Conservation (phyloP, 1,284 basidiomycete genomes). For the Puccinia polysora region DNA sequence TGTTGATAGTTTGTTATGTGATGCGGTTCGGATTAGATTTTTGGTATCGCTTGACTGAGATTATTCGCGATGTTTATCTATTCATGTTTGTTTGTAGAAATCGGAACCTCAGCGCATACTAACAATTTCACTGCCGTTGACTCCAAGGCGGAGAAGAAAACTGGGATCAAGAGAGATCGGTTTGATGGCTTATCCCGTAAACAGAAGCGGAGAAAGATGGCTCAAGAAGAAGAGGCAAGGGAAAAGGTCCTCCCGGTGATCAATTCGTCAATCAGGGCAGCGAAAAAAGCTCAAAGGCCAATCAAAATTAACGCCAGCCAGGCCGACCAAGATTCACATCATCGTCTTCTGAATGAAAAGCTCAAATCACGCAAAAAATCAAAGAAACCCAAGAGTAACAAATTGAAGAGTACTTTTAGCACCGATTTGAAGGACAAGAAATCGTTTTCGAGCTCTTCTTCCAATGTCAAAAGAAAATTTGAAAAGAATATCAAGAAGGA, state of each 20-base stretch:
- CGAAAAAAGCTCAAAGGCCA: constrained; percentile 39
- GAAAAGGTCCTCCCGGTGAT: constrained; percentile 11
- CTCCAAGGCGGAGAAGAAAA: background rate
- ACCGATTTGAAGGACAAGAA: background rate
- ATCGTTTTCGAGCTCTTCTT: no score
- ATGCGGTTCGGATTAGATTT: background rate
- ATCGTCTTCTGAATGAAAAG: constrained; percentile 12
- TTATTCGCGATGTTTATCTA: background rate
- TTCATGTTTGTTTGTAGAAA: constrained; percentile 2
- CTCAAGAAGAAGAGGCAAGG: constrained; percentile 31
- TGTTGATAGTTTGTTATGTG: no score
- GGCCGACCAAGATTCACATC: constrained; percentile 12
- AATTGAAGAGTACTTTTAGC: constrained; percentile 14
- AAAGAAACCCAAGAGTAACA: constrained; percentile 11
- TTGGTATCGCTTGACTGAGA: background rate
- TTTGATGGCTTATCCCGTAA: constrained; percentile 40
- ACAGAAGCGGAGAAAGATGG: constrained; percentile 42
- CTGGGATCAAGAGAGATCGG: constrained; percentile 23
- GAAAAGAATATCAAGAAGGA: no score
- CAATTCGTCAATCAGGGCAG: constrained; percentile 32
- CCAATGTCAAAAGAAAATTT: no score
- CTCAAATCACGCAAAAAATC: constrained; percentile 2
- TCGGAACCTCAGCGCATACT: constrained; percentile 41
- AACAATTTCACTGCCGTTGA: constrained; percentile 8
- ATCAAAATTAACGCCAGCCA: constrained; percentile 27